Base-by-base conservation (phyloP, 2,329 filamentous ascomycete species). In the Tolypocladium endophyticum region DNA sequence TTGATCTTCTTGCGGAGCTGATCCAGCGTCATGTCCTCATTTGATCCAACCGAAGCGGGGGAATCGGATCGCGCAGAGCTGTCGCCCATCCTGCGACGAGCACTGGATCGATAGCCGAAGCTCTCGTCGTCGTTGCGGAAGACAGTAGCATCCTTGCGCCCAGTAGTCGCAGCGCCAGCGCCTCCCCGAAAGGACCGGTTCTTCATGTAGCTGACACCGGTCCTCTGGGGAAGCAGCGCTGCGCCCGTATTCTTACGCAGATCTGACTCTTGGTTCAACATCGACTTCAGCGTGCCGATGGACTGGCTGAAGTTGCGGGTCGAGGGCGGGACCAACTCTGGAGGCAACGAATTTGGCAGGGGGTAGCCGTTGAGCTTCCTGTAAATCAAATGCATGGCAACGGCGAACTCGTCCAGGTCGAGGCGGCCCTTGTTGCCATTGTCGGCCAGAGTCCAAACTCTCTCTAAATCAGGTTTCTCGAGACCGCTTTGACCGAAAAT, bases 341-440 rank as follows among this genome's bases (percentile, higher is more conserved):
- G 86, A 11, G 94, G 94, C 14, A 99, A 81, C 53, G 88, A 87
- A 68, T 87, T 89, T 20, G 94, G 94, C 38, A 97, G 81, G 1
- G 93, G 92, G 69, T 97, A 97, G 41, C 93, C 93, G 68, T 99
- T 97, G 58, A 99, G 82, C 72, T 95, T 96, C 67, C 94, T 85
- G 77, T 99, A 99, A 68, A 99, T 99, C 75, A 99, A 78, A 81
- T 99, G 94, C 94, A 99, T 99, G 12, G 92, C 92, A 58, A 99
- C 93, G 11, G 94, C 92, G 70, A 99, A 99, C 70, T 99, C 94
- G 71, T 99, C 94, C 69, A 97, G 84, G 68, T 99, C 92, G 36
- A 99, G 82, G 59, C 92, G 88, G 23, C 94, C 94, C 72, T 94
- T 94, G 74, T 99, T 97, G 64, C 92, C 88, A 38, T 92, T 88